A percentile compares a stretch with the other conserved stretches of the same genome.
phyloP scores from a whole-genome alignment of 305 asterid genomes.

The Solanum chacoense region DNA sequence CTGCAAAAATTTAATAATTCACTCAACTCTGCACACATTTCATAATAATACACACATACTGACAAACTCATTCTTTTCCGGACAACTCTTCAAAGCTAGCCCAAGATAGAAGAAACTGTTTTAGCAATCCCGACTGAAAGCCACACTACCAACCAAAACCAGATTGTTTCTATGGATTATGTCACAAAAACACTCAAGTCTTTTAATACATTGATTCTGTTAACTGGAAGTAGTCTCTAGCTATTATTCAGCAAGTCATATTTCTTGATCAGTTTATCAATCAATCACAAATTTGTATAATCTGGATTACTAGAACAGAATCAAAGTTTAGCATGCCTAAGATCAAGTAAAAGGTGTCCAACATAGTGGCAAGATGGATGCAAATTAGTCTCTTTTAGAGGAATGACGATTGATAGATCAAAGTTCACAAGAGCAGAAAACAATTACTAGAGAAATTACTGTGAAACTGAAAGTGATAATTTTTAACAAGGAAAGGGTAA shows the following conservation, averaged over 20 bases:
- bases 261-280: not conserved
- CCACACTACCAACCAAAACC: not conserved
- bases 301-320: not conserved
- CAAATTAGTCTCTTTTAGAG: not conserved
- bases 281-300: not conserved
- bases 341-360: not conserved
- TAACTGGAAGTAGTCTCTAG: not conserved
- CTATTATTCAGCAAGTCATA: not conserved
- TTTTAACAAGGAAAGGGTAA: not conserved
- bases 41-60: not conserved
- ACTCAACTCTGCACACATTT: not conserved
- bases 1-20: conserved; percentile 28
- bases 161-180: not conserved
- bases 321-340: not conserved
- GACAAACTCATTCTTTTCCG: not conserved
- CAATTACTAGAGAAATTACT: not conserved
- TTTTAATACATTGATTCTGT: not conserved
- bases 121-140: not conserved
- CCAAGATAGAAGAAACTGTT: not conserved
- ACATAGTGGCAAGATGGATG: not conserved
- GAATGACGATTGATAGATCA: not conserved
- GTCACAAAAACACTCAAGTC: not conserved
- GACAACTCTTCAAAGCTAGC: not conserved
- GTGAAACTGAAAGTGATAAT: not conserved
- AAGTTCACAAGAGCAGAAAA: not conserved